These are phyloP conservation scores for Colletotrichum sansevieriae DNA, from an alignment of 2,329 filamentous ascomycete species.

Conservation along the genomic window DNA sequence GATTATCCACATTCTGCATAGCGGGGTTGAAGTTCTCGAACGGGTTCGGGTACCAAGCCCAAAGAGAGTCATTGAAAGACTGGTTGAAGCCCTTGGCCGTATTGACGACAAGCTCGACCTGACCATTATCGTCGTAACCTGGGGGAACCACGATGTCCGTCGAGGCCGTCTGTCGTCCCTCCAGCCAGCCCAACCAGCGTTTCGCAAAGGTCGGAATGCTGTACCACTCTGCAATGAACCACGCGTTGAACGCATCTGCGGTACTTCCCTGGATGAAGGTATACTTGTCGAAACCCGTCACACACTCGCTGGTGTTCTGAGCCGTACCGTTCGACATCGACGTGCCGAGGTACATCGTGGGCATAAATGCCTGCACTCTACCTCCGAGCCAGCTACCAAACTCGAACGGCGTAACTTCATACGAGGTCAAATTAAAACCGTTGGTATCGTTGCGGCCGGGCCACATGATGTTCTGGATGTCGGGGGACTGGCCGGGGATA, in stretches of 20 bases:
- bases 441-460: slow-evolving; percentile 46
- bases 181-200: slow-evolving; percentile 40
- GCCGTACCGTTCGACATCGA: slow-evolving; percentile 46
- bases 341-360: slow-evolving; percentile 48
- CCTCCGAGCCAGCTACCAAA: slow-evolving; percentile 51
- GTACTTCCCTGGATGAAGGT: slow-evolving; percentile 50
- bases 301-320: slow-evolving; percentile 47
- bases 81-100: slow-evolving; percentile 46
- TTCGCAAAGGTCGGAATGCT: slow-evolving; percentile 46
- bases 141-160: slow-evolving; percentile 41
- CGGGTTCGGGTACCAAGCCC: slow-evolving; percentile 49
- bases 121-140: slow-evolving; percentile 35
- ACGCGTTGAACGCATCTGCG: slow-evolving; percentile 46
- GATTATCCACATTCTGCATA: slow-evolving; percentile 45
- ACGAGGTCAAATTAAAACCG: slow-evolving; percentile 49
- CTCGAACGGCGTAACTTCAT: slow-evolving; percentile 51
- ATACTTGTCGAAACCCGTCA: slow-evolving; percentile 49
- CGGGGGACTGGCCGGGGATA: slow-evolving; percentile 46
- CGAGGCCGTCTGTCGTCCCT: slow-evolving; percentile 30
- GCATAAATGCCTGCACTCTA: slow-evolving; percentile 47
- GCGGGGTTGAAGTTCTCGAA: slow-evolving; percentile 47
- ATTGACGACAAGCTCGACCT: slow-evolving; percentile 45
- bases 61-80: slow-evolving; percentile 49
- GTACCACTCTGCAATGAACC: slow-evolving; percentile 47
- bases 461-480: slow-evolving; percentile 47